Evolutionary conservation across 1,284 basidiomycete genomes (phyloP).

Genomic region (Ganoderma resinaceum): DNA sequence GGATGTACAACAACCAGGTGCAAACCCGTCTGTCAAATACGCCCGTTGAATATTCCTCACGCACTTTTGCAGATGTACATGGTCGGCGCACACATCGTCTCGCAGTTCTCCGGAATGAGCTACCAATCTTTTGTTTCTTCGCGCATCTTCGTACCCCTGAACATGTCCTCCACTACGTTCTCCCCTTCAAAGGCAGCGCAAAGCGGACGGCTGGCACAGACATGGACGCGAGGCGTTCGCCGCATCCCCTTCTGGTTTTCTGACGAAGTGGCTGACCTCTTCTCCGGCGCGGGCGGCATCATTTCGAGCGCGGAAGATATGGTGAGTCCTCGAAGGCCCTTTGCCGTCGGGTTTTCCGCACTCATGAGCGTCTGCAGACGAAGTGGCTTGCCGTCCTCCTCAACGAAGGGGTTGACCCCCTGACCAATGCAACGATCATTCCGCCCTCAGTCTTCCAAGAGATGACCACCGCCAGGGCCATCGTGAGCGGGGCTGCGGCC

Average conservation of each 20-base stretch:
- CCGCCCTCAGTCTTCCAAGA: conserved; percentile 34
- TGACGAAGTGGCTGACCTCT: conserved; percentile 35
- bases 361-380: conserved; percentile 28
- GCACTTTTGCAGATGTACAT: conserved; percentile 23
- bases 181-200: conserved; percentile 42
- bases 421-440: conserved; percentile 38
- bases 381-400: conserved; percentile 42
- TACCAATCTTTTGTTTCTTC: conserved; percentile 39
- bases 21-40: conserved; percentile 9
- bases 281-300: conserved; percentile 43
- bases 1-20: conserved; percentile 51
- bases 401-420: conserved; percentile 37
- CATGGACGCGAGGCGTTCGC: conserved; percentile 33
- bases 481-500: conserved; percentile 19
- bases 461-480: conserved; percentile 37
- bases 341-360: not conserved
- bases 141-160: conserved; percentile 42
- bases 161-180: conserved; percentile 45
- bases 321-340: conserved; percentile 20
- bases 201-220: conserved; percentile 44
- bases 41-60: not conserved
- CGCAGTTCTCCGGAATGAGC: conserved; percentile 41
- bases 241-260: conserved; percentile 40
- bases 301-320: conserved; percentile 43
- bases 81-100: conserved; percentile 40